Percentiles rank a stretch among this genome's conserved stretches.
These are phyloP conservation scores for Viola odorata DNA, from an alignment of 345 rosid species.

Conservation along the genomic window DNA sequence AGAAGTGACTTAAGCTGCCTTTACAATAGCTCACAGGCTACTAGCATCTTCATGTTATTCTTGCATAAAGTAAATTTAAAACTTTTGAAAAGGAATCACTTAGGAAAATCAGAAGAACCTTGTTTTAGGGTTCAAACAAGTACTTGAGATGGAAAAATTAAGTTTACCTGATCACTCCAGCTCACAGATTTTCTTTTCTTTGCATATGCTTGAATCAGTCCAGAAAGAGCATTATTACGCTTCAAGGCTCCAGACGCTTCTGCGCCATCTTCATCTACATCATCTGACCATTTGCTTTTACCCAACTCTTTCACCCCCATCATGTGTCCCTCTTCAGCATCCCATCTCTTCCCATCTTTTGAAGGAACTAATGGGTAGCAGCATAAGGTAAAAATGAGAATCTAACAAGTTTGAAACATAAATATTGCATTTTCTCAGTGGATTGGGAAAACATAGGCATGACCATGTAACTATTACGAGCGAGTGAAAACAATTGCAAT, in stretches of 20 bases:
- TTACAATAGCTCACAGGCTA: too few relatives aligned
- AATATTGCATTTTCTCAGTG: background rate
- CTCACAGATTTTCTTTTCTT: constrained; percentile 62
- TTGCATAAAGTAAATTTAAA: too few relatives aligned
- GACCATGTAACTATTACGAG: background rate
- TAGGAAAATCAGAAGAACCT: too few relatives aligned
- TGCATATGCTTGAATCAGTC: constrained; percentile 41
- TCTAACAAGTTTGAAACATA: background rate
- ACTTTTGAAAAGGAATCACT: too few relatives aligned
- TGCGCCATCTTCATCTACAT: constrained; percentile 53
- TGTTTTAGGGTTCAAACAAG: background rate
- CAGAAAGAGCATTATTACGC: constrained; percentile 45
- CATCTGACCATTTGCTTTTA: constrained; percentile 83
- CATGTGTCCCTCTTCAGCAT: too few relatives aligned
- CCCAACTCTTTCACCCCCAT: constrained; percentile 51
- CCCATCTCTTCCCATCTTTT: constrained; percentile 18
- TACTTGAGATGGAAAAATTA: background rate
- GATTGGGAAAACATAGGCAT: background rate
- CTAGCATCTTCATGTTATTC: too few relatives aligned
- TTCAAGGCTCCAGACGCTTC: constrained; percentile 29
- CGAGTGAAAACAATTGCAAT: too few relatives aligned
- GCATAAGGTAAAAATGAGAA: constrained; percentile 4
- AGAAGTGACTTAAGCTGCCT: too few relatives aligned
- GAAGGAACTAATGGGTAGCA: constrained; percentile 27
- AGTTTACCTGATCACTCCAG: constrained; percentile 83